Evolutionary conservation across 73 alveolate genomes (phyloP), one percentile per base, ranked within the genome.

Genomic region (Paramecium caudatum): DNA sequence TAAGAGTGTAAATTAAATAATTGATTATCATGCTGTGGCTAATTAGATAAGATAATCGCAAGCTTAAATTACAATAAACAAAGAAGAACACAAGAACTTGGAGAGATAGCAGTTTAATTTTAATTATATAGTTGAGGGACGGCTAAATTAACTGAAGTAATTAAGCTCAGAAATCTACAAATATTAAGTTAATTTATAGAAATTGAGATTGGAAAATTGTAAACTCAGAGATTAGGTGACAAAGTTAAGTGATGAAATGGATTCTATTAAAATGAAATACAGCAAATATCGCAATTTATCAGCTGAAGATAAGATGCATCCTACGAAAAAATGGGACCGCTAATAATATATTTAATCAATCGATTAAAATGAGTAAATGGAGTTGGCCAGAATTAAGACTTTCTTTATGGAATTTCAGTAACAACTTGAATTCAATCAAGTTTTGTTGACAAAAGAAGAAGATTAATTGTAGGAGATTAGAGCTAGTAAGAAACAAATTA

Each of bases 21-120:
- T 74, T 8, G 88, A 74, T 19, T 74, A 74, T 74, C 88, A 74
- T 74, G 62, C 43, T 10, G 68, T 74, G 1, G 88, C 68, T n/a
- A 74, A 74, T 74, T 15, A 74, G 43, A 74, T 74, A 12, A 36
- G 88, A 37, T 43, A 74, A 74, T 74, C 88, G 21, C 43, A 74
- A 74, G 88, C 88, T 21, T 16, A 74, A 74, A 74, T 74, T 1
- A 37, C 43, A 3, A 74, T 74, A 4, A 19, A 30, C 3, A 74
- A 41, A 39, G 88, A 74, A 74, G 39, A 30, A 74, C 55, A 74
- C 19, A 41, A 21, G 43, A 74, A 74, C 43, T 74, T 74, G 6
- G 88, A 74, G 19, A 74, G 88, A 43, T 19, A 74, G 43, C 43
- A 74, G 16, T 74, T 74, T 4, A 74, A 74, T 74, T 74, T 74